Evolutionary conservation across 371 early-diverging fungal genomes (phyloP).

Genomic region (Mortierella polycephala): DNA sequence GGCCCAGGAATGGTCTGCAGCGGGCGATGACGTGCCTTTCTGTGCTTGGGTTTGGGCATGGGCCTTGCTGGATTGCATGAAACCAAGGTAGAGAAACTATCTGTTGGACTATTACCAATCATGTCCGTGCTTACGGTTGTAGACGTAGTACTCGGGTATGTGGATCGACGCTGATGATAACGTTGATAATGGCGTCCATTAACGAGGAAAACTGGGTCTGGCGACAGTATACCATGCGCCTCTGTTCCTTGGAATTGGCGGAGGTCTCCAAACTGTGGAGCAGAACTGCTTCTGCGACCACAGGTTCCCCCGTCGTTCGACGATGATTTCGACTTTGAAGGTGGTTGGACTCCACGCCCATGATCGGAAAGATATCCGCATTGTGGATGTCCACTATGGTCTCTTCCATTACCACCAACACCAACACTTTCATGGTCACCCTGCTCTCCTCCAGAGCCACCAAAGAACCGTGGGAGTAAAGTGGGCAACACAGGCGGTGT

Average conservation of each 20-base stretch:
- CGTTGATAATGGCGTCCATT: neutral
- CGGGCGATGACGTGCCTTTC: constrained; percentile 13
- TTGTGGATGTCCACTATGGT: too few species aligned
- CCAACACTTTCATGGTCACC: too few species aligned
- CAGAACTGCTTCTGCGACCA: too few species aligned
- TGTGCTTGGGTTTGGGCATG: neutral
- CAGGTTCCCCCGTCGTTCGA: too few species aligned
- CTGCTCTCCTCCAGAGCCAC: neutral
- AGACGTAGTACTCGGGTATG: neutral
- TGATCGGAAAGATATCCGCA: too few species aligned
- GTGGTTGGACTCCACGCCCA: too few species aligned
- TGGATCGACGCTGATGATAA: neutral
- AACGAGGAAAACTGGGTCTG: neutral
- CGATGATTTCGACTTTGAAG: too few species aligned
- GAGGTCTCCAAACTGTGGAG: too few species aligned
- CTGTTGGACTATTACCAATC: too few species aligned
- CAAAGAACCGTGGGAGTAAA: neutral
- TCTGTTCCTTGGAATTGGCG: neutral
- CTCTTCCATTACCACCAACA: too few species aligned
- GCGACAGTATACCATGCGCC: neutral
- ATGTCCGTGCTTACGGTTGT: too few species aligned
- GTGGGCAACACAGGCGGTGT: neutral
- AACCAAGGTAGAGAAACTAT: neutral
- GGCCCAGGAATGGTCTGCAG: constrained; percentile 36
- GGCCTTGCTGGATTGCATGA: neutral